Percentiles rank a stretch among this genome's conserved stretches.
phyloP scores from a whole-genome alignment of 345 rosid species.

The Euclidium syriacum region DNA sequence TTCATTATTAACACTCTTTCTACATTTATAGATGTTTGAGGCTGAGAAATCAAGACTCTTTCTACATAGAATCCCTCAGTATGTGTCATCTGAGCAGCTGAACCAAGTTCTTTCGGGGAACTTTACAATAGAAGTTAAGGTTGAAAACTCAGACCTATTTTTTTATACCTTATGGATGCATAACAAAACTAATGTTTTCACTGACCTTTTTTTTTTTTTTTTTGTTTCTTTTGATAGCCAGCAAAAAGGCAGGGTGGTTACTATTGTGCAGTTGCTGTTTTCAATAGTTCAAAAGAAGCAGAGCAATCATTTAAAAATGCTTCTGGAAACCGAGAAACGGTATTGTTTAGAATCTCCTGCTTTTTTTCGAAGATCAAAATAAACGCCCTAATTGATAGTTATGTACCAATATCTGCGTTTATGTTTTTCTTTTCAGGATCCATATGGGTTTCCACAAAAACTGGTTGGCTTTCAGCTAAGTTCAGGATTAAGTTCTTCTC shows the following conservation, averaged over 20 bases:
- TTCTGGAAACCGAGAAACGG: slow-evolving; percentile 45
- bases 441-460: slow-evolving; percentile 53
- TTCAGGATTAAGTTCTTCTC: too few relatives aligned
- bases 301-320: slow-evolving; percentile 46
- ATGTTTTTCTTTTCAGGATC: slow-evolving; percentile 41
- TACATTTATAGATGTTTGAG: slow-evolving; percentile 51
- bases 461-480: too few relatives aligned
- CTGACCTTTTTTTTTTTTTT: background rate
- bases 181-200: background rate
- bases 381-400: background rate
- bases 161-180: background rate
- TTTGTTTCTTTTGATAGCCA: slow-evolving; percentile 36
- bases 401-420: background rate
- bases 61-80: slow-evolving; percentile 55
- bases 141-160: slow-evolving; percentile 2
- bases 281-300: slow-evolving; percentile 49
- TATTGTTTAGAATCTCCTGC: slow-evolving; percentile 17
- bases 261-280: slow-evolving; percentile 51
- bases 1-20: too few relatives aligned
- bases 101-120: slow-evolving; percentile 21
- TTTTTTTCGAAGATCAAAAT: background rate
- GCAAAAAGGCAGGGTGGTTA: slow-evolving; percentile 35
- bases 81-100: slow-evolving; percentile 40
- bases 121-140: slow-evolving; percentile 51
- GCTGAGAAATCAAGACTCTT: slow-evolving; percentile 49